A percentile compares a stretch with the other conserved stretches of the same genome.
Conservation (phyloP, 1,284 basidiomycete species). For the Tilletia caries region DNA sequence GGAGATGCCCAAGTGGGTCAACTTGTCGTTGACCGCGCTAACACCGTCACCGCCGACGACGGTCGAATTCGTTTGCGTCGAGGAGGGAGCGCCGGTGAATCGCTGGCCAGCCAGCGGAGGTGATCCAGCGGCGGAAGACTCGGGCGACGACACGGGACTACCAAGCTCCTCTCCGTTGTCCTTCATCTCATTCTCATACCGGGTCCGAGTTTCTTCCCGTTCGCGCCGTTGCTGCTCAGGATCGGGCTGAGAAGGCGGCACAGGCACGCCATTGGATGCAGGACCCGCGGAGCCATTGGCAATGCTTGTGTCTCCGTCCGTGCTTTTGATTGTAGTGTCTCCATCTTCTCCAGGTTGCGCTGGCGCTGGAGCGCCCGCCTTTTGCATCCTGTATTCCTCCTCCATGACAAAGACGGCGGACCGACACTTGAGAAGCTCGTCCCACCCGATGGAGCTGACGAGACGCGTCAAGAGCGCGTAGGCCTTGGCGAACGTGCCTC, state of each 20-base stretch:
- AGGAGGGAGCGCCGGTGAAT: neutral
- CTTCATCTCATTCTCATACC: slow-evolving; percentile 6
- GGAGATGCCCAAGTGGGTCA: slow-evolving; percentile 31
- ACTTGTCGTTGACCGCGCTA: slow-evolving; percentile 12
- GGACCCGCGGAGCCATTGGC: slow-evolving; percentile 21
- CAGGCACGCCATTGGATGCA: neutral
- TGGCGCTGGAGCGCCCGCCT: slow-evolving; percentile 37
- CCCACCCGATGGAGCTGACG: slow-evolving; percentile 93
- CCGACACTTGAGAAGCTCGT: slow-evolving; percentile 90
- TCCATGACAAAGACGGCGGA: slow-evolving; percentile 98
- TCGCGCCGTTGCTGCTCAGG: neutral
- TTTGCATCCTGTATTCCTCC: slow-evolving; percentile 81
- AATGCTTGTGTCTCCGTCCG: neutral
- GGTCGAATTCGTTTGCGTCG: neutral
- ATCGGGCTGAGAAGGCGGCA: neutral
- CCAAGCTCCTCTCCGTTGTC: slow-evolving; percentile 9
- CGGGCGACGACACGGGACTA: slow-evolving; percentile 5
- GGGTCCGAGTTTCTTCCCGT: slow-evolving; percentile 9
- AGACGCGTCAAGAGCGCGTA: slow-evolving; percentile 84
- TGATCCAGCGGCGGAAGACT: slow-evolving; percentile 6
- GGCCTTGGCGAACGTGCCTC: slow-evolving; percentile 92
- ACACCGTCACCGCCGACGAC: slow-evolving; percentile 4
- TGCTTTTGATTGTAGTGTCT: slow-evolving; percentile 3
- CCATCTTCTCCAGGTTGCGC: slow-evolving; percentile 20
- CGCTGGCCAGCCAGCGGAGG: slow-evolving; percentile 3